These are phyloP conservation scores for Coemansia sp. DNA, from an alignment of 192 early-diverging fungal genomes.

Conservation along the genomic window DNA sequence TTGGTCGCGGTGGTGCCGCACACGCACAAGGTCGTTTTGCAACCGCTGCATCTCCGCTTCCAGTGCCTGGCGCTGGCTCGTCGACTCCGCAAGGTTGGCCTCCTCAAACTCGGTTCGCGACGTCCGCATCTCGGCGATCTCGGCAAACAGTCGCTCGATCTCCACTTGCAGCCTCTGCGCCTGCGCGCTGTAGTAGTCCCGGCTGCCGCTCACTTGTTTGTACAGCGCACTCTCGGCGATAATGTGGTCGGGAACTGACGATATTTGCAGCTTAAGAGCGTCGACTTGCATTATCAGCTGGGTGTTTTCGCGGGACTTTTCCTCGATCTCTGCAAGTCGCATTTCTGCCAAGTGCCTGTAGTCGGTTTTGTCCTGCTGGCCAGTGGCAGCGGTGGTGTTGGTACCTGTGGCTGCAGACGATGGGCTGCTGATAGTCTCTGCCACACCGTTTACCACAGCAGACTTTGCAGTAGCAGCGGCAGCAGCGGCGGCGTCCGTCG, in stretches of 20 bases:
- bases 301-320: conserved; percentile 54
- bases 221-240: conserved; percentile 55
- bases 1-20: conserved; percentile 57
- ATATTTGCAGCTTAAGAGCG: conserved; percentile 50
- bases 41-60: conserved; percentile 57
- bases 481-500: conserved; percentile 1
- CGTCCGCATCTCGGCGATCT: conserved; percentile 44
- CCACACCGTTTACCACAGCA: conserved; percentile 1
- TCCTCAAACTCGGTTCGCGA: conserved; percentile 49
- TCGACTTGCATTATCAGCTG: conserved; percentile 52
- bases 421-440: background rate
- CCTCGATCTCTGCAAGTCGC: conserved; percentile 56
- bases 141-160: conserved; percentile 41
- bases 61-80: conserved; percentile 46
- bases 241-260: conserved; percentile 52
- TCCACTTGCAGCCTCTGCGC: conserved; percentile 51
- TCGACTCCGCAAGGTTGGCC: conserved; percentile 34
- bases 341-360: conserved; percentile 48
- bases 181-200: conserved; percentile 53
- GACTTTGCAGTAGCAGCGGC: background rate
- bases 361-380: conserved; percentile 51
- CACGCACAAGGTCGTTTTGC: conserved; percentile 57
- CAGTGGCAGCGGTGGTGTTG: conserved; percentile 30
- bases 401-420: conserved; percentile 27
- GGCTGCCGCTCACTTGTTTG: conserved; percentile 50